phyloP scores from a whole-genome alignment of 768 basidiomycete genomes.

The Phanerochaete carnosa region DNA sequence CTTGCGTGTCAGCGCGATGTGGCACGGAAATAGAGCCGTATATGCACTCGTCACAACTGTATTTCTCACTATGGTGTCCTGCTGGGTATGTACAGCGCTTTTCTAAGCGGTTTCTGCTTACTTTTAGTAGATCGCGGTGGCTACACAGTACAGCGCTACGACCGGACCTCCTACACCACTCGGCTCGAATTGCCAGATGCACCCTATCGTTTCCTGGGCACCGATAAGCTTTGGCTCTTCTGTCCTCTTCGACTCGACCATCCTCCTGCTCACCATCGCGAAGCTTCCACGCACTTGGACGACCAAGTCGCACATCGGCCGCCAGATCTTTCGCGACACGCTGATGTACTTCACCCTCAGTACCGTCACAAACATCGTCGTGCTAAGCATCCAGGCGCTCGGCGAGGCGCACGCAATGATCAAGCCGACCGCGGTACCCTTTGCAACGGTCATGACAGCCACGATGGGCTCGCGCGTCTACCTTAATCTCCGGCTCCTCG shows the following conservation, averaged over 20 bases:
- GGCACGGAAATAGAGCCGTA: constrained; percentile 28
- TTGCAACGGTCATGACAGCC: constrained; percentile 24
- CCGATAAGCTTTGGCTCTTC: constrained; percentile 32
- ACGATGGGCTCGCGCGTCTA: constrained; percentile 25
- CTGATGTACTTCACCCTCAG: constrained; percentile 13
- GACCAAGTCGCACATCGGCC: constrained; percentile 4
- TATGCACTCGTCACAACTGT: constrained; percentile 19
- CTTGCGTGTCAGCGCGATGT: constrained; percentile 33
- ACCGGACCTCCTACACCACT: constrained; percentile 26
- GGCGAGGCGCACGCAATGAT: constrained; percentile 9
- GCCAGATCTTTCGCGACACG: constrained; percentile 9
- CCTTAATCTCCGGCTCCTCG: constrained; percentile 13
- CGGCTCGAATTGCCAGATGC: constrained; percentile 33
- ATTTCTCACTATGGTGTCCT: background rate
- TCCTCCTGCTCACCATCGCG: constrained; percentile 26
- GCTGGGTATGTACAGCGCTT: background rate
- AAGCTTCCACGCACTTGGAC: constrained; percentile 4
- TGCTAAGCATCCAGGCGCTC: constrained; percentile 13
- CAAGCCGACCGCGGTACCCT: constrained; percentile 12
- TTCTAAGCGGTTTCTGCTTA: background rate
- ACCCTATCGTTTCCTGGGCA: constrained; percentile 31
- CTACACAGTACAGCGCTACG: constrained; percentile 27
- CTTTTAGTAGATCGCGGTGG: constrained; percentile 28
- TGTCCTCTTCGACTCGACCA: constrained; percentile 27
- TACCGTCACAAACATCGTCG: constrained; percentile 14